Percentiles rank a stretch among this genome's conserved stretches.
Conservation (phyloP, 345 rosid species). For the Melaleuca quinquenervia region DNA sequence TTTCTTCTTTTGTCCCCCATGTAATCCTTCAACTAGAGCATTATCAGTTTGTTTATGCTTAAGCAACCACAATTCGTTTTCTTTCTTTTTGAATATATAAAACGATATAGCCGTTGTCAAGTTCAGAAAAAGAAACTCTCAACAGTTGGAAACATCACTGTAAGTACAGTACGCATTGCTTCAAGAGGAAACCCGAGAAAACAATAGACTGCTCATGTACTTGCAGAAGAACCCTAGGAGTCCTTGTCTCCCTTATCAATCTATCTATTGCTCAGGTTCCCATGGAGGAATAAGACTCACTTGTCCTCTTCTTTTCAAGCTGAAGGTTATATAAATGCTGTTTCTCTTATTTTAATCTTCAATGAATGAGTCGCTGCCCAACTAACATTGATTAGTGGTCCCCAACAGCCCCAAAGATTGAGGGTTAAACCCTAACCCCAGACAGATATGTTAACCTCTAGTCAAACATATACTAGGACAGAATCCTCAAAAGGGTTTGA, state of each 20-base stretch:
- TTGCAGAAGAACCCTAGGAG: neutral
- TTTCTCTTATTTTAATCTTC: neutral
- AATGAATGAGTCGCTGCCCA: neutral
- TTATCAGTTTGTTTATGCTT: neutral
- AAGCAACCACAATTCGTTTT: neutral
- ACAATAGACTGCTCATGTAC: neutral
- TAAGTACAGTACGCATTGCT: neutral
- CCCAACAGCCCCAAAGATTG: neutral
- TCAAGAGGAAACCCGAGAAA: neutral
- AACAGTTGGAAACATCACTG: neutral
- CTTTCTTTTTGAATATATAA: neutral
- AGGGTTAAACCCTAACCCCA: neutral
- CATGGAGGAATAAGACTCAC: neutral
- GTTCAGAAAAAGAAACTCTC: neutral
- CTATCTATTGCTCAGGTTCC: neutral
- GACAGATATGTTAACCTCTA: neutral
- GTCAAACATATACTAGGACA: neutral
- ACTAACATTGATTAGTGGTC: neutral
- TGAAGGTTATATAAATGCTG: neutral
- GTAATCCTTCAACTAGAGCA: neutral
- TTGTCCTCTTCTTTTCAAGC: neutral
- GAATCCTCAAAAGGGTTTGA: neutral
- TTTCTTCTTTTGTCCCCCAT: neutral
- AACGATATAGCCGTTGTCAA: neutral
- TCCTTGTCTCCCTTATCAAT: neutral